These are phyloP conservation scores for Cyclotella baltica DNA, from an alignment of 108 stramenopile genomes.

Conservation along the genomic window DNA sequence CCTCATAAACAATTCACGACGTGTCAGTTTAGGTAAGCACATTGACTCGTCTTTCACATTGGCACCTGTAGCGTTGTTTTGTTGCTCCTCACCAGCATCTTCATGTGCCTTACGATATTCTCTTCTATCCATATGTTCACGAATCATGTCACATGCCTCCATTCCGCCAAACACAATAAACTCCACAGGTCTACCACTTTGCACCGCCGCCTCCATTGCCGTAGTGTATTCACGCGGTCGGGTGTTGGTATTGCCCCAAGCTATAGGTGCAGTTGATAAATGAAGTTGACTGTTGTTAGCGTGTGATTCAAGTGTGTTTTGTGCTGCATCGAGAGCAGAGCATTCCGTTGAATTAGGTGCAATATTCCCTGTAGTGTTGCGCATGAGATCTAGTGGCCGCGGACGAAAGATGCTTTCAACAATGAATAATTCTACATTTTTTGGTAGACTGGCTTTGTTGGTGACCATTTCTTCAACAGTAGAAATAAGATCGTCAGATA, in stretches of 20 bases:
- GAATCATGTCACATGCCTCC: constrained; percentile 55
- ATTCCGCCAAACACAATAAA: constrained; percentile 66
- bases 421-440: constrained; percentile 47
- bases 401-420: constrained; percentile 54
- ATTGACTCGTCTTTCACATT: background rate
- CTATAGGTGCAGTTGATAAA: constrained; percentile 33
- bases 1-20: constrained; percentile 53
- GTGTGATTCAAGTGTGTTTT: constrained; percentile 16
- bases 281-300: constrained; percentile 21
- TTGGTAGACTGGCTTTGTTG: constrained; percentile 18
- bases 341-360: background rate
- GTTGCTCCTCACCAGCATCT: background rate
- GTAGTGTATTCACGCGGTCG: constrained; percentile 63
- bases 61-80: background rate
- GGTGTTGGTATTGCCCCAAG: constrained; percentile 89
- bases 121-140: constrained; percentile 27
- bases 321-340: constrained; percentile 50
- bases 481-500: constrained; percentile 8
- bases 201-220: constrained; percentile 69
- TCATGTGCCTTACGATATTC: constrained; percentile 34
- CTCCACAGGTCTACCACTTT: constrained; percentile 70
- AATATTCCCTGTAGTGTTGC: constrained; percentile 4
- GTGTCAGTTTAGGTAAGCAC: constrained; percentile 51
- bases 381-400: constrained; percentile 37
- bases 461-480: constrained; percentile 12